phyloP scores from a whole-genome alignment of 192 early-diverging fungal species.

The Linnemannia elongata region DNA sequence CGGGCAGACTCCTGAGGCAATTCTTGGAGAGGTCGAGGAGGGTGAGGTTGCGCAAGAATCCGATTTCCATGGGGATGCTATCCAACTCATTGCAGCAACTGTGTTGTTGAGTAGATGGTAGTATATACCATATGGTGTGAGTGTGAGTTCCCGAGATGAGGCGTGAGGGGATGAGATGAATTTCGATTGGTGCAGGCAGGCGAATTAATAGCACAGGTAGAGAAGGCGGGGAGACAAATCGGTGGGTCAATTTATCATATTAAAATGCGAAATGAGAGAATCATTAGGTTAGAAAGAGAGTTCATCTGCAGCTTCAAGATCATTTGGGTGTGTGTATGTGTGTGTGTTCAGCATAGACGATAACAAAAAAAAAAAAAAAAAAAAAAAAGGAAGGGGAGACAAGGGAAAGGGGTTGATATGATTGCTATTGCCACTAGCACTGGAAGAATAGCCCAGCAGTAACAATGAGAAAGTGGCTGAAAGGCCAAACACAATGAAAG shows the following conservation, averaged over 20 bases:
- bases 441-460: background rate
- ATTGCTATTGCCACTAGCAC: background rate
- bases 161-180: background rate
- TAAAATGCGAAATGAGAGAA: background rate
- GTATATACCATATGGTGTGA: no score
- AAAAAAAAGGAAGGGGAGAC: background rate
- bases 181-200: constrained; percentile 16
- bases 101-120: constrained; percentile 4
- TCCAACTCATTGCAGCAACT: constrained; percentile 84
- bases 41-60: constrained; percentile 77
- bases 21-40: constrained; percentile 77
- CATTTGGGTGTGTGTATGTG: no score
- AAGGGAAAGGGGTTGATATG: background rate
- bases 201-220: background rate
- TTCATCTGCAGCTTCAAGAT: background rate
- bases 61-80: constrained; percentile 81
- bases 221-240: background rate
- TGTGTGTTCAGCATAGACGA: background rate
- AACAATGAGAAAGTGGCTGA: background rate
- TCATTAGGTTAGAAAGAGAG: constrained; percentile 3
- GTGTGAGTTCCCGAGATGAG: background rate
- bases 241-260: background rate
- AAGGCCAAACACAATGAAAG: background rate
- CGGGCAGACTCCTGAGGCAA: constrained; percentile 71
- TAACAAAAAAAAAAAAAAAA: no score